These are phyloP conservation scores for Datura wrightii DNA, from an alignment of 257 asterid species.

Conservation along the genomic window DNA sequence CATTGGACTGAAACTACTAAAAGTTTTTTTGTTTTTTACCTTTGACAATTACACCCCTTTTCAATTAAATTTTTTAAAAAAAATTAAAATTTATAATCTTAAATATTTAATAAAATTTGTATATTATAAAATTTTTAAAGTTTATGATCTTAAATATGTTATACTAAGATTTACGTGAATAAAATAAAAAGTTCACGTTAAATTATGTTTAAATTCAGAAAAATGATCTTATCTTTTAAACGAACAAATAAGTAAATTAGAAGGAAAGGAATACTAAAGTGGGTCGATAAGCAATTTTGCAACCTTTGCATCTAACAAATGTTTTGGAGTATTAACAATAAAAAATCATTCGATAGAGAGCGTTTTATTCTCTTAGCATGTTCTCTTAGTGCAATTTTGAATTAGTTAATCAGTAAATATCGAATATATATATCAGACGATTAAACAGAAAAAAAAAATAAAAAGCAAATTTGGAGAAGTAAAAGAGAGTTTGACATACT, in stretches of 20 bases:
- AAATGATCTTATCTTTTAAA: neutral
- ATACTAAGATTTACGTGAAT: too few relatives aligned
- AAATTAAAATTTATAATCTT: neutral
- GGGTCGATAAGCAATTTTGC: too few relatives aligned
- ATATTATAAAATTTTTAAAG: neutral
- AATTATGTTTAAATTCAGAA: neutral
- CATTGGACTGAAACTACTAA: neutral
- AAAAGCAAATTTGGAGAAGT: neutral
- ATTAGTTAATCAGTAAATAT: neutral
- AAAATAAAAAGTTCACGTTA: neutral
- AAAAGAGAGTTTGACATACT: slow-evolving; percentile 48
- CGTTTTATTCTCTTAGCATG: neutral
- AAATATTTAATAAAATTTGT: neutral
- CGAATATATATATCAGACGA: neutral
- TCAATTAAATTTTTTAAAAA: too few relatives aligned
- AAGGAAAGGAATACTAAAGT: neutral
- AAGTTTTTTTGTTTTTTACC: neutral
- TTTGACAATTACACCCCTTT: neutral
- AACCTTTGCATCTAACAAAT: neutral
- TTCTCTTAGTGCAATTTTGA: too few relatives aligned
- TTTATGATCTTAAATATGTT: neutral
- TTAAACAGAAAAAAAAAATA: too few relatives aligned
- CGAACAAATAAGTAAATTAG: neutral
- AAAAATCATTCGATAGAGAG: neutral
- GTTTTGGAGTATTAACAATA: neutral